phyloP scores from a whole-genome alignment of 176 grass and related monocot genomes.

The Eragrostis nindensis region DNA sequence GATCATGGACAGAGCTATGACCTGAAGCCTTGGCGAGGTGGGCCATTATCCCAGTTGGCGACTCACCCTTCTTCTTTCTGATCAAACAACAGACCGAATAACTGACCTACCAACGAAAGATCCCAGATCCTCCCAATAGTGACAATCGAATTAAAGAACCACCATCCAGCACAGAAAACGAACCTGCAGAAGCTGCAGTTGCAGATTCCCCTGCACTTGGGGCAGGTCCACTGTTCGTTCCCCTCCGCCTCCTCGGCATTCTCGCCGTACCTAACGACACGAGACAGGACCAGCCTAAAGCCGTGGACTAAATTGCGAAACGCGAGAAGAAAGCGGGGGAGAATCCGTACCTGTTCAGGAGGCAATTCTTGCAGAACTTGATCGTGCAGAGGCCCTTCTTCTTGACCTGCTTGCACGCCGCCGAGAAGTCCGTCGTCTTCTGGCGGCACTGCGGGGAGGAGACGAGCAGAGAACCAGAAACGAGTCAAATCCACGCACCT shows the following conservation, averaged over 20 bases:
- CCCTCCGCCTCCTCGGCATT: conserved; percentile 55
- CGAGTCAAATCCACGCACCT: conserved; percentile 2
- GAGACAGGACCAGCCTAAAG: background rate
- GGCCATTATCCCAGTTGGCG: conserved; percentile 78
- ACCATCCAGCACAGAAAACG: conserved; percentile 14
- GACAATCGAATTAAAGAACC: conserved; percentile 1
- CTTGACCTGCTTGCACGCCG: conserved; percentile 67
- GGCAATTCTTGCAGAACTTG: conserved; percentile 82
- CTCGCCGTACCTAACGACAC: conserved; percentile 74
- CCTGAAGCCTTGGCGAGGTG: conserved; percentile 87
- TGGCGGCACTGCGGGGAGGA: conserved; percentile 69
- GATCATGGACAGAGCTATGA: conserved; percentile 70
- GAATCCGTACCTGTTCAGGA: conserved; percentile 67
- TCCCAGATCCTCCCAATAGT: background rate
- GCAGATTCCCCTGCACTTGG: conserved; percentile 91
- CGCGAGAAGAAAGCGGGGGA: background rate
- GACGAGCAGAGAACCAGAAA: background rate
- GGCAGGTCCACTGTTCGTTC: conserved; percentile 68
- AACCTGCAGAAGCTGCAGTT: conserved; percentile 98
- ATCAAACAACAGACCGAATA: conserved; percentile 26
- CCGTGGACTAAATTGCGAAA: background rate
- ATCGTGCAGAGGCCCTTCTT: conserved; percentile 67
- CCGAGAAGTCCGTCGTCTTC: conserved; percentile 79
- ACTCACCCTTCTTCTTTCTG: conserved; percentile 90
- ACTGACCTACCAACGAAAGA: background rate